These are phyloP conservation scores for Zygotorulaspora danielsina DNA, from an alignment of 805 yeast genomes.

Conservation along the genomic window DNA sequence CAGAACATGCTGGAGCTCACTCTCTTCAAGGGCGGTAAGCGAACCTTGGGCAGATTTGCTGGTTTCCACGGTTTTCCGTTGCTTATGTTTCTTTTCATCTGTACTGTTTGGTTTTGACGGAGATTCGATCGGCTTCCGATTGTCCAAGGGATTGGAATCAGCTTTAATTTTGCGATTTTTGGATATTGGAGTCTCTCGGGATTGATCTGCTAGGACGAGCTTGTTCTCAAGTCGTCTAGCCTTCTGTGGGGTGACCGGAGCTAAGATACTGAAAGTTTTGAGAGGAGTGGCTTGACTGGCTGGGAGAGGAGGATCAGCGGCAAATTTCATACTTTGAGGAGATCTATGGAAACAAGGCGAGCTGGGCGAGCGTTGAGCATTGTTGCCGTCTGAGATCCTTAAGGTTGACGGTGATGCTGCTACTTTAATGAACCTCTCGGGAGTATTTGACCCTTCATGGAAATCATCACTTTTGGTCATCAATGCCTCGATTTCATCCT, in stretches of 20 bases:
- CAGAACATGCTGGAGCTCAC: slow-evolving; percentile 58
- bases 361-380: neutral
- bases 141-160: neutral
- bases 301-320: slow-evolving; percentile 1
- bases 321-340: neutral
- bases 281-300: neutral
- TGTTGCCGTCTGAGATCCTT: neutral
- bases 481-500: slow-evolving; percentile 35
- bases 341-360: neutral
- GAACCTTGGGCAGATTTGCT: slow-evolving; percentile 3
- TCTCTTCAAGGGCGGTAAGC: slow-evolving; percentile 13
- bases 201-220: neutral
- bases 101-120: slow-evolving; percentile 31
- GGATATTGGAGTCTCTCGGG: slow-evolving; percentile 5
- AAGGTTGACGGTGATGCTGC: slow-evolving; percentile 20
- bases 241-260: slow-evolving; percentile 4
- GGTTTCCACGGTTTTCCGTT: slow-evolving; percentile 4
- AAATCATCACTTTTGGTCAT: slow-evolving; percentile 22
- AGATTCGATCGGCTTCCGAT: slow-evolving; percentile 29
- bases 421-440: slow-evolving; percentile 16
- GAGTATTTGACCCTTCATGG: slow-evolving; percentile 16
- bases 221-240: neutral
- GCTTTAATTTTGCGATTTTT: neutral
- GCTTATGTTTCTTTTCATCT: slow-evolving; percentile 11
- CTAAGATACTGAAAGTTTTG: neutral